Percentiles rank a stretch among this genome's conserved stretches.
Conservation (phyloP, 139 green algal species). For the Astrephomene gubernaculifera region DNA sequence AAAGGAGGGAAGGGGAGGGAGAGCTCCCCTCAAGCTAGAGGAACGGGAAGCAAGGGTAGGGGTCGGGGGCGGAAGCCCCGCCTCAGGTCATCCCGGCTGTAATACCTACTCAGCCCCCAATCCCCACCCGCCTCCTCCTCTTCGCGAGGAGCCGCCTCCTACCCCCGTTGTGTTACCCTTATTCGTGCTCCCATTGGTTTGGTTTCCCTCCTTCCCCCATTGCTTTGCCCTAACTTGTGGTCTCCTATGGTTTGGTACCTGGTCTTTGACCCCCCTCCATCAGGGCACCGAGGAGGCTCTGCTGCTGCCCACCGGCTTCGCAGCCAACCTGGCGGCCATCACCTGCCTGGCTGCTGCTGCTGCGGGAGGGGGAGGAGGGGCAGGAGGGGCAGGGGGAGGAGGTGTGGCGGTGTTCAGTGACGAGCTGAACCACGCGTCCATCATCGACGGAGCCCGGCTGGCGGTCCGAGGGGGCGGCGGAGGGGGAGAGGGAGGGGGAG, state of each 20-base stretch:
- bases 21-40: no score
- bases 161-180: no score
- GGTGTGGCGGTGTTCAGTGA: slow-evolving; percentile 85
- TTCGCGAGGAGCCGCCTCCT: no score
- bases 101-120: neutral
- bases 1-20: no score
- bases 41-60: no score
- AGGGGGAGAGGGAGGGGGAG: neutral
- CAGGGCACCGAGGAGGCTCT: slow-evolving; percentile 79
- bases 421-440: slow-evolving; percentile 97
- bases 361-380: neutral
- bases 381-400: neutral
- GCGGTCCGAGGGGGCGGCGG: slow-evolving; percentile 44
- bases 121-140: neutral
- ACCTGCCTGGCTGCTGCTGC: slow-evolving; percentile 55
- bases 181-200: no score
- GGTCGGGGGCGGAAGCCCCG: no score
- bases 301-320: slow-evolving; percentile 91
- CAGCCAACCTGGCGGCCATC: slow-evolving; percentile 89
- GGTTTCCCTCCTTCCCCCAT: no score
- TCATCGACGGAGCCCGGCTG: slow-evolving; percentile 92
- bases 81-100: no score
- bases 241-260: no score
- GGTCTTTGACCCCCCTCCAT: no score
- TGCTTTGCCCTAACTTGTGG: no score